These are phyloP conservation scores for Kodamaea ohmeri DNA, from an alignment of 1,139 yeast species.

Conservation along the genomic window DNA sequence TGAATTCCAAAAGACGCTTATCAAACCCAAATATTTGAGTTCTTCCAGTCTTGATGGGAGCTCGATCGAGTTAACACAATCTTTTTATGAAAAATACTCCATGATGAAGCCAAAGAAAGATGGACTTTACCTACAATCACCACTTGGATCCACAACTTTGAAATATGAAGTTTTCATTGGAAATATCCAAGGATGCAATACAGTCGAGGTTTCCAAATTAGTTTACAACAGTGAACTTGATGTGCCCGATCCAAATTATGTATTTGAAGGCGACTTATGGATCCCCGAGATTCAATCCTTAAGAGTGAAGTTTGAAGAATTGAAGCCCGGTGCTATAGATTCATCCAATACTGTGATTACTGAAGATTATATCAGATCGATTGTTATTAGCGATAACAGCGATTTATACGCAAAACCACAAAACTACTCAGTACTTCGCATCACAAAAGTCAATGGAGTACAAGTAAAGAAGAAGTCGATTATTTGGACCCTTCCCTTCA, in stretches of 20 bases:
- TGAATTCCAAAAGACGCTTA: slow-evolving; percentile 30
- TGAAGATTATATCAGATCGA: slow-evolving; percentile 21
- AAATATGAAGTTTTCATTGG: slow-evolving; percentile 35
- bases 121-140: slow-evolving; percentile 22
- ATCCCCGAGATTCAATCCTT: slow-evolving; percentile 35
- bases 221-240: slow-evolving; percentile 15
- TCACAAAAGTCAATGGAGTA: slow-evolving; percentile 38
- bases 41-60: slow-evolving; percentile 24
- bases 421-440: slow-evolving; percentile 24
- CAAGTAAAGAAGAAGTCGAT: slow-evolving; percentile 21
- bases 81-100: slow-evolving; percentile 31
- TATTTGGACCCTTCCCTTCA: slow-evolving; percentile 34
- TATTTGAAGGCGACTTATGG: slow-evolving; percentile 30
- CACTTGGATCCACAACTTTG: slow-evolving; percentile 27
- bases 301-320: slow-evolving; percentile 38
- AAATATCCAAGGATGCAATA: slow-evolving; percentile 24
- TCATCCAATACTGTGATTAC: slow-evolving; percentile 24
- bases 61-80: slow-evolving; percentile 31
- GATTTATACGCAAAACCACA: too few relatives aligned
- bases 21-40: slow-evolving; percentile 34
- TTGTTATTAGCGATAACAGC: too few relatives aligned
- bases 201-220: slow-evolving; percentile 25
- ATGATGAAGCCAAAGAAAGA: slow-evolving; percentile 18
- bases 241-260: slow-evolving; percentile 9
- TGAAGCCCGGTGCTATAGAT: slow-evolving; percentile 34